phyloP scores from a whole-genome alignment of 208 protist species.

The Trypanosoma mega region DNA sequence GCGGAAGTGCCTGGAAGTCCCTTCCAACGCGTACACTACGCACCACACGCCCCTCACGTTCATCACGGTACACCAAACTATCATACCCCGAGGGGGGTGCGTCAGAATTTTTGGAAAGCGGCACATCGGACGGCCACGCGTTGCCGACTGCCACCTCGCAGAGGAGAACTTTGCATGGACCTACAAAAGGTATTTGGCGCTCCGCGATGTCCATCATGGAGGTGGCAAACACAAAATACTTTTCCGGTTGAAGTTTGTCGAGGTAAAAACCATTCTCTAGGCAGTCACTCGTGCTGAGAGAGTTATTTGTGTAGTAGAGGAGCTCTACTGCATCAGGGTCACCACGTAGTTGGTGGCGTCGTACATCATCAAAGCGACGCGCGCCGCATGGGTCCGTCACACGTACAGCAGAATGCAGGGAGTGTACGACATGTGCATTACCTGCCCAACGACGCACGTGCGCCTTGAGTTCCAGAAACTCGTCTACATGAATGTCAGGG shows the following conservation, averaged over 20 bases:
- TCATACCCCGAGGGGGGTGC: constrained; percentile 41
- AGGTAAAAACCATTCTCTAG: constrained; percentile 52
- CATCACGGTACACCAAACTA: constrained; percentile 36
- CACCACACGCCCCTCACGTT: constrained; percentile 9
- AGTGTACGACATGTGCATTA: constrained; percentile 42
- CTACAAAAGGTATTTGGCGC: constrained; percentile 17
- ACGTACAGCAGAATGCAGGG: constrained; percentile 42
- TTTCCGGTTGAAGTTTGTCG: constrained; percentile 12
- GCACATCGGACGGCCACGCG: constrained; percentile 30
- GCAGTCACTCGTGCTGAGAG: constrained; percentile 39
- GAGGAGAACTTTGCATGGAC: constrained; percentile 53
- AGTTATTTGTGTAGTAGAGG: constrained; percentile 84
- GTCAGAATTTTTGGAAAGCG: constrained; percentile 13
- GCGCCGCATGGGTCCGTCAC: constrained; percentile 38
- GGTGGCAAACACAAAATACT: constrained; percentile 60
- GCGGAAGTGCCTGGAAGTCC: constrained; percentile 69
- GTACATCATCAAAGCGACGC: constrained; percentile 36
- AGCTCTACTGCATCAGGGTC: constrained; percentile 45
- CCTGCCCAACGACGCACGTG: constrained; percentile 47
- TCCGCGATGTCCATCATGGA: constrained; percentile 47
- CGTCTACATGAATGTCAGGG: constrained; percentile 25
- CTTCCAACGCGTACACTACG: constrained; percentile 39
- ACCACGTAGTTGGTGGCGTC: constrained; percentile 4
- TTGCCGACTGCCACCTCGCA: constrained; percentile 67
- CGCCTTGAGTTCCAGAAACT: constrained; percentile 41